phyloP scores from a whole-genome alignment of 2,329 filamentous ascomycete genomes.

The Xylaria sp. region DNA sequence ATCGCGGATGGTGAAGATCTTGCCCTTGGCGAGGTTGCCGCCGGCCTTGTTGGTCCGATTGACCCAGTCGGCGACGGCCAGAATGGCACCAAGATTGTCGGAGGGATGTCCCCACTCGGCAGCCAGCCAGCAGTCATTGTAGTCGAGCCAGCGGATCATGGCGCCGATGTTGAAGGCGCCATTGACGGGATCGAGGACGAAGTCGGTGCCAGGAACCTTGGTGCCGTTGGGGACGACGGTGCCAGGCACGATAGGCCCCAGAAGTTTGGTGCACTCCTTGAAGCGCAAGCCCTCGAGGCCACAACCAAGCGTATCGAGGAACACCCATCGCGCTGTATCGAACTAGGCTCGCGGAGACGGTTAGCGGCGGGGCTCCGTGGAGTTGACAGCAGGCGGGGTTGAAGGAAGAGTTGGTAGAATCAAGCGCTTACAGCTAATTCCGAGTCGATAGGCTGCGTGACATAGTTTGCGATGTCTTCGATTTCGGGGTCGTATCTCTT shows the following conservation, averaged over 20 bases:
- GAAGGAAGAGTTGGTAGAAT: conserved; percentile 13
- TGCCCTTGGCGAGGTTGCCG: conserved; percentile 85
- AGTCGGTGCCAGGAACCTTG: conserved; percentile 90
- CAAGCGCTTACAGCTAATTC: conserved; percentile 84
- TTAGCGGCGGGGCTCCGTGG: conserved; percentile 45
- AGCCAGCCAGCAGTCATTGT: conserved; percentile 99
- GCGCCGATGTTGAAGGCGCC: conserved; percentile 99
- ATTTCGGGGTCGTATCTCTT: conserved; percentile 90
- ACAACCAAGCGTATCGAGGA: conserved; percentile 96
- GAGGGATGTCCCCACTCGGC: conserved; percentile 99
- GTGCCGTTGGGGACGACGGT: conserved; percentile 92
- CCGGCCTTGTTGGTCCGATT: conserved; percentile 85
- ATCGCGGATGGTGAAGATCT: conserved; percentile 88
- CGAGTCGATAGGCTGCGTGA: conserved; percentile 89
- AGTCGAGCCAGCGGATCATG: conserved; percentile 99
- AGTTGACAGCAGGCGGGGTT: conserved; percentile 35
- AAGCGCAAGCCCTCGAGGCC: conserved; percentile 95
- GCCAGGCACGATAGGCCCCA: conserved; percentile 90
- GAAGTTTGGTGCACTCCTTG: conserved; percentile 93
- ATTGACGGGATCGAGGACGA: conserved; percentile 94
- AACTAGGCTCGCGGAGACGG: conserved; percentile 64
- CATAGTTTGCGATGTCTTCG: conserved; percentile 92
- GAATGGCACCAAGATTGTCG: conserved; percentile 96
- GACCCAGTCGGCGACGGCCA: conserved; percentile 97
- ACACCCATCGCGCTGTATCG: conserved; percentile 95